Conservation (phyloP, 257 asterid species). For the Pogostemon cablin region DNA sequence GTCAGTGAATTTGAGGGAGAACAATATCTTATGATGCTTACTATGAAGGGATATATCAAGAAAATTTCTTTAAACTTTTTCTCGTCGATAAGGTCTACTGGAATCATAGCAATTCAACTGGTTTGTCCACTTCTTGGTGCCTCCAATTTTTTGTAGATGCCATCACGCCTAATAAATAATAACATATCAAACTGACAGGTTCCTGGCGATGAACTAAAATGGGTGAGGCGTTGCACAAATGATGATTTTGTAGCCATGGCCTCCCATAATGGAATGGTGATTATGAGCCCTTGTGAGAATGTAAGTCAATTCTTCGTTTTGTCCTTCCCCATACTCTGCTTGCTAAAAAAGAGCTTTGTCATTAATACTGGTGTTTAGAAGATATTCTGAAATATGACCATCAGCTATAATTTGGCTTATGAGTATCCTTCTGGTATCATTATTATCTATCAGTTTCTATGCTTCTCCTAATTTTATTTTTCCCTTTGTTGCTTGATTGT, state of each 20-base stretch:
- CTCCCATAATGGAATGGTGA: constrained; percentile 90
- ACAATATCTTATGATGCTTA: constrained; percentile 91
- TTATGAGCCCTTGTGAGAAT: constrained; percentile 68
- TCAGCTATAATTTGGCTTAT: constrained; percentile 21
- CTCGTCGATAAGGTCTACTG: constrained; percentile 91
- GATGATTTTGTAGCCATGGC: constrained; percentile 97
- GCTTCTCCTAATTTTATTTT: constrained; percentile 9
- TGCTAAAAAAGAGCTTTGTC: not conserved
- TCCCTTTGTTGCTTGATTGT: constrained; percentile 29
- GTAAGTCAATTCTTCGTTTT: constrained; percentile 47
- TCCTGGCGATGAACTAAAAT: constrained; percentile 93
- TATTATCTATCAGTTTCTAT: constrained; percentile 17
- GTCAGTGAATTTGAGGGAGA: constrained; percentile 83
- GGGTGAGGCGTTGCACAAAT: constrained; percentile 90
- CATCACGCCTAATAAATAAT: not conserved
- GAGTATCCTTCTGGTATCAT: constrained; percentile 26
- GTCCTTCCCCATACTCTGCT: not conserved
- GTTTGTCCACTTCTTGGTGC: constrained; percentile 53
- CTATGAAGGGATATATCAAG: constrained; percentile 90
- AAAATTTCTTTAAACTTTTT: constrained; percentile 87
- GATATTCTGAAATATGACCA: constrained; percentile 16
- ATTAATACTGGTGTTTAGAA: not conserved
- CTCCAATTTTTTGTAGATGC: constrained; percentile 24
- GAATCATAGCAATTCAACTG: constrained; percentile 95
- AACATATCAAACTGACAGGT: constrained; percentile 56